Conservation (phyloP, 176 grass and related monocot genomes). For the Lolium multiflorum region DNA sequence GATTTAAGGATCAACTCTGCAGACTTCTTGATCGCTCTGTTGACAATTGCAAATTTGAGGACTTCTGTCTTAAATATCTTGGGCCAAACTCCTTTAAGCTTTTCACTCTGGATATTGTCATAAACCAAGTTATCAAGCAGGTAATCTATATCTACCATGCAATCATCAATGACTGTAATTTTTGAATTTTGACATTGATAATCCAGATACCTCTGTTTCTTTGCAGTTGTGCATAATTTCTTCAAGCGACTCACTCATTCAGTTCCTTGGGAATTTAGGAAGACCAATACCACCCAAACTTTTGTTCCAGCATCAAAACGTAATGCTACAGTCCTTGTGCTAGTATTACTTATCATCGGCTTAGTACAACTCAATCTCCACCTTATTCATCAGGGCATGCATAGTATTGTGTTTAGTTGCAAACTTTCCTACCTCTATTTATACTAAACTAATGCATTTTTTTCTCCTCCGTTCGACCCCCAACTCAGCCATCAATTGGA, state of each 20-base stretch:
- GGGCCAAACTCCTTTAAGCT: slow-evolving; percentile 56
- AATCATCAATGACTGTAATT: not conserved
- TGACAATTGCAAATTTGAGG: slow-evolving; percentile 46
- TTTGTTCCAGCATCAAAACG: slow-evolving; percentile 10
- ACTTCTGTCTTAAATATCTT: slow-evolving; percentile 47
- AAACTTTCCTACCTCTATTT: not conserved
- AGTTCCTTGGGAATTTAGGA: slow-evolving; percentile 2
- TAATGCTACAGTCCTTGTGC: slow-evolving; percentile 9
- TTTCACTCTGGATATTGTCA: slow-evolving; percentile 57
- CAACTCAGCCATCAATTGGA: not conserved
- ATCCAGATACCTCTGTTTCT: not conserved
- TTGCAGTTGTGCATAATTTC: slow-evolving; percentile 50
- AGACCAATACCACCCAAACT: not conserved
- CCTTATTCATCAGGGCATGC: not conserved
- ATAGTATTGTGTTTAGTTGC: not conserved
- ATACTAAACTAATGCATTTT: not conserved
- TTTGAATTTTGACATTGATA: not conserved
- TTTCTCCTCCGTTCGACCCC: not conserved
- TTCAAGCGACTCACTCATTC: slow-evolving; percentile 2
- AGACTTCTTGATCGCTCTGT: slow-evolving; percentile 30
- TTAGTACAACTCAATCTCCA: not conserved
- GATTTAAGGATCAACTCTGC: slow-evolving; percentile 52
- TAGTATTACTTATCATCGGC: not conserved
- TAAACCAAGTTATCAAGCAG: slow-evolving; percentile 46
- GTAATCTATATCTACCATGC: slow-evolving; percentile 20